phyloP scores from a whole-genome alignment of 78 protist genomes.

The Blattamonas nauphoetae region DNA sequence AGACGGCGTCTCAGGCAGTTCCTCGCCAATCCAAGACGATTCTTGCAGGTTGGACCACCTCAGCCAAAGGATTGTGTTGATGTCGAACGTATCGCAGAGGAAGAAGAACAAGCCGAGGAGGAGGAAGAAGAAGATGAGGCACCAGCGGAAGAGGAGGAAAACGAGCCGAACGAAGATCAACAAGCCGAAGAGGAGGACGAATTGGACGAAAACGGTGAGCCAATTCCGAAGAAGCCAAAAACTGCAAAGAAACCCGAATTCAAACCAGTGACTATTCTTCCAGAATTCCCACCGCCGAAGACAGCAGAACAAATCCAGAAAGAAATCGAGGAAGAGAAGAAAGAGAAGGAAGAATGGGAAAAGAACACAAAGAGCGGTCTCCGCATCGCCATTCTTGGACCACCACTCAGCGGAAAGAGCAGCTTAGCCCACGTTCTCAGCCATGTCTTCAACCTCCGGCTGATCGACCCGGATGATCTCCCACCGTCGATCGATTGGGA shows the following conservation, averaged over 20 bases:
- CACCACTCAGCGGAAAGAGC: not conserved
- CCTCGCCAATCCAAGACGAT: slow-evolving; percentile 1
- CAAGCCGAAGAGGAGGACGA: not conserved
- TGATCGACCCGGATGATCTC: not conserved
- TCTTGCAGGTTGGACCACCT: not conserved
- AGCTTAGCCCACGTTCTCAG: not conserved
- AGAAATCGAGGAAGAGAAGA: not conserved
- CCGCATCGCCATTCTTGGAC: not conserved
- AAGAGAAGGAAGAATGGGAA: not conserved
- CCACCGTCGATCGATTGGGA: not conserved
- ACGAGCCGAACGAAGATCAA: not conserved
- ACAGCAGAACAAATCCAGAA: not conserved
- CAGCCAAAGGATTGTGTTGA: not conserved
- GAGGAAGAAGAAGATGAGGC: not conserved
- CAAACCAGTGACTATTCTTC: no score
- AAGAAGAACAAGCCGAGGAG: not conserved
- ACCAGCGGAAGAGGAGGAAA: not conserved
- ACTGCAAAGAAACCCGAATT: no score
- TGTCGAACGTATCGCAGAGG: no score
- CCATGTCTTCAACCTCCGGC: not conserved
- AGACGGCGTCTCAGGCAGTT: not conserved
- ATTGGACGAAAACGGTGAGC: not conserved
- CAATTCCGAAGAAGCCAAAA: no score
- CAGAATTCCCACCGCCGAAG: no score
- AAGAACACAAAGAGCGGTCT: not conserved